A percentile compares a stretch with the other conserved stretches of the same genome.
Evolutionary conservation across 768 basidiomycete genomes (phyloP).

Genomic region (Pleurotus tuber-regium): DNA sequence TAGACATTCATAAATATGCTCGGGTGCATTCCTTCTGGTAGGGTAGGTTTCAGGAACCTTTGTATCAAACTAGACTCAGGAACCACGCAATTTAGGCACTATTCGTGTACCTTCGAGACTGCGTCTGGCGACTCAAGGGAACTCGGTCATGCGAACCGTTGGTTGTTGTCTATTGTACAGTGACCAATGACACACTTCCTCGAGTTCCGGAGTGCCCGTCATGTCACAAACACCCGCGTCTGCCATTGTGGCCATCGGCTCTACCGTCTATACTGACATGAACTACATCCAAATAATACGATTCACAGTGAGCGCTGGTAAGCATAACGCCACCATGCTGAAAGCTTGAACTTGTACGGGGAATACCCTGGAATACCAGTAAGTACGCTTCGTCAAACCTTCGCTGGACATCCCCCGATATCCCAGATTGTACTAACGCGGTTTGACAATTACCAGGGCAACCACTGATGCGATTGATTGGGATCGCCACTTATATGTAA

Average conservation of each 20-base stretch:
- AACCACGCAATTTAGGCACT: background rate
- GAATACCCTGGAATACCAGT: background rate
- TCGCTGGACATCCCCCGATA: too few relatives aligned
- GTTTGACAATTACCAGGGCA: slow-evolving; percentile 8
- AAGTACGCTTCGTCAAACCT: too few relatives aligned
- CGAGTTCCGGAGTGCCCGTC: background rate
- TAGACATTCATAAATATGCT: too few relatives aligned
- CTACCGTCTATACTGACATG: too few relatives aligned
- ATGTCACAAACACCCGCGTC: background rate
- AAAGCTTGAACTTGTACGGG: slow-evolving; percentile 1
- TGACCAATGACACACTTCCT: too few relatives aligned
- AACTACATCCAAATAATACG: too few relatives aligned
- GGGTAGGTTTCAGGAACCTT: background rate
- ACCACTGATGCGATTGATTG: slow-evolving; percentile 4
- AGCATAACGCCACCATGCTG: background rate
- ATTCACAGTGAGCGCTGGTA: too few relatives aligned
- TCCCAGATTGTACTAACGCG: slow-evolving; percentile 7
- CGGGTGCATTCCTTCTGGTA: too few relatives aligned
- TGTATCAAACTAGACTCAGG: background rate
- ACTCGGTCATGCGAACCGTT: slow-evolving; percentile 3
- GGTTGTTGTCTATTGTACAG: too few relatives aligned
- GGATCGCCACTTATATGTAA: background rate
- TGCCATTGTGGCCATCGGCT: background rate
- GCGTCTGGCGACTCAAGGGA: background rate
- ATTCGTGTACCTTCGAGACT: background rate